Percentiles rank a stretch among this genome's conserved stretches.
Evolutionary conservation across 495 filamentous ascomycete species (phyloP).

Genomic region (Penicillium subrubescens): DNA sequence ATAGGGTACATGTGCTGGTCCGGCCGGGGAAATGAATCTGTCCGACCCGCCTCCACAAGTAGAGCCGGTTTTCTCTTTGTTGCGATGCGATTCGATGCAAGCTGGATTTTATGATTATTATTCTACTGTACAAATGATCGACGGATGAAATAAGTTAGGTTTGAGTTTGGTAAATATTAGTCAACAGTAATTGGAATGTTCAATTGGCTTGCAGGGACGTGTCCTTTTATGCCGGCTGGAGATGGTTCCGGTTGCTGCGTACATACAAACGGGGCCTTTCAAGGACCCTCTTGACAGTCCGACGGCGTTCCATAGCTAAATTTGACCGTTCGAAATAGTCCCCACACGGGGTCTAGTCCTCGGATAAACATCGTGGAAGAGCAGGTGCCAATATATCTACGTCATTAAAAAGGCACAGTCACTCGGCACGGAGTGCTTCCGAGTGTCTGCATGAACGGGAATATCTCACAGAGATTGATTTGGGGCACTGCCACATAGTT

Average conservation of each 20-base stretch:
- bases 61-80: background rate
- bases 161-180: background rate
- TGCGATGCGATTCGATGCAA: constrained; percentile 2
- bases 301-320: background rate
- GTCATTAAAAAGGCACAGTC: no score
- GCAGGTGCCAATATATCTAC: no score
- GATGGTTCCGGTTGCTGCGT: background rate
- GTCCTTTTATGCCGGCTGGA: background rate
- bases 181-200: no score
- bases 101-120: background rate
- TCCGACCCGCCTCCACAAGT: background rate
- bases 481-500: no score
- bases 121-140: no score
- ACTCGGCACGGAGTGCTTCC: background rate
- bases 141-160: no score
- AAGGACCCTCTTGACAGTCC: background rate
- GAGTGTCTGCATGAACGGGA: background rate
- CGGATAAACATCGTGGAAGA: no score
- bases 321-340: background rate
- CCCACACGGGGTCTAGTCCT: no score
- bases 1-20: background rate
- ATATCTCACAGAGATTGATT: background rate
- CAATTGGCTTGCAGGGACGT: background rate
- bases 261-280: background rate
- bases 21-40: constrained; percentile 17